Percentiles rank a stretch among this genome's conserved stretches.
These are phyloP conservation scores for Zygosaccharomyces siamensis DNA, from an alignment of 805 yeast genomes.

Conservation along the genomic window DNA sequence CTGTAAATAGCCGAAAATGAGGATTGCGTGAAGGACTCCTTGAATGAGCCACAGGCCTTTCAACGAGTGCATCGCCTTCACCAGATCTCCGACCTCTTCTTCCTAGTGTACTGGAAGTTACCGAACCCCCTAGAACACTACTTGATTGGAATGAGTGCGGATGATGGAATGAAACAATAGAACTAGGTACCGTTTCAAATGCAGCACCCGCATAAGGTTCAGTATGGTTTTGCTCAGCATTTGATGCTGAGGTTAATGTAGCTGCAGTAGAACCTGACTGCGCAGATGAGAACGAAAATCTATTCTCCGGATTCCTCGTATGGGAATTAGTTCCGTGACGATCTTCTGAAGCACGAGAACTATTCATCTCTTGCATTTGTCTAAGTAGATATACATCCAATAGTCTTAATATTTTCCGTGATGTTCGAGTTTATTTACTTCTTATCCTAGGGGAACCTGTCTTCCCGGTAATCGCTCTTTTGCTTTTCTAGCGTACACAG, in stretches of 20 bases:
- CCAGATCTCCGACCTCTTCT: conserved; percentile 31
- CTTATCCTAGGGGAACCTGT: background rate
- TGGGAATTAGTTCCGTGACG: conserved; percentile 4
- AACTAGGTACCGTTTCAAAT: conserved; percentile 69
- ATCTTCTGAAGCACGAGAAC: conserved; percentile 4
- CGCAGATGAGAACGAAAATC: conserved; percentile 32
- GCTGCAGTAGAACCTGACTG: conserved; percentile 34
- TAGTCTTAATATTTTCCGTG: background rate
- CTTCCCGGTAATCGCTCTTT: background rate
- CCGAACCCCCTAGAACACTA: conserved; percentile 16
- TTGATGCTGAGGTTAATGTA: conserved; percentile 25
- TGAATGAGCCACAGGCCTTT: conserved; percentile 29
- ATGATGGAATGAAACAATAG: conserved; percentile 72
- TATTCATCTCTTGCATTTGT: conserved; percentile 6
- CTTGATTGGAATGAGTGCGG: conserved; percentile 48
- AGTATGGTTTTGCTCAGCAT: conserved; percentile 53
- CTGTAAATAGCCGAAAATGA: conserved; percentile 74
- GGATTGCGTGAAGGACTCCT: conserved; percentile 36
- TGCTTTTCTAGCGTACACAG: background rate
- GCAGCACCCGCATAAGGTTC: conserved; percentile 79
- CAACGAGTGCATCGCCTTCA: conserved; percentile 31
- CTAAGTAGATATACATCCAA: background rate
- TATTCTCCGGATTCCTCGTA: conserved; percentile 7
- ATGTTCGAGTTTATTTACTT: background rate
- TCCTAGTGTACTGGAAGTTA: conserved; percentile 25